phyloP scores from a whole-genome alignment of 2,329 filamentous ascomycete genomes.

The Penicillium fuscoglaucum region DNA sequence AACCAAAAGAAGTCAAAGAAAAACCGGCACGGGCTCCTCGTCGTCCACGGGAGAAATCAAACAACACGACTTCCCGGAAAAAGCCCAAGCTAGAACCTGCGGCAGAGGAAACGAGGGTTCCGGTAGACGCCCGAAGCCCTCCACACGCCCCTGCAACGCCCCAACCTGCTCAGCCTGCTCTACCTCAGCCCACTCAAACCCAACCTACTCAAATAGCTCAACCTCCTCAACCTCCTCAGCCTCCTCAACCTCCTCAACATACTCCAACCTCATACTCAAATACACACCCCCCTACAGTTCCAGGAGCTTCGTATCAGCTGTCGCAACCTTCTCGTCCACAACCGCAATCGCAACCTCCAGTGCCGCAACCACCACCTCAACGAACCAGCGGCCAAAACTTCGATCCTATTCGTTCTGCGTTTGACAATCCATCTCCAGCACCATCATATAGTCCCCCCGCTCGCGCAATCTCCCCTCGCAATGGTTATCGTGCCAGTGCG shows the following conservation, averaged over 20 bases:
- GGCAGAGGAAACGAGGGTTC: conserved; percentile 18
- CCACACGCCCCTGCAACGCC: conserved; percentile 11
- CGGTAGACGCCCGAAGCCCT: conserved; percentile 13
- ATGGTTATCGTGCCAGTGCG: conserved; percentile 69
- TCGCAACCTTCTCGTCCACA: conserved; percentile 45
- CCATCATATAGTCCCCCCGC: conserved; percentile 47
- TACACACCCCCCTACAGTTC: conserved; percentile 55
- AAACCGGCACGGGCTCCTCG: conserved; percentile 31
- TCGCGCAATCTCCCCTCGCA: conserved; percentile 52
- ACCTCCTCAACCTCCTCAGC: conserved; percentile 2
- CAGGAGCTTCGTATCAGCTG: conserved; percentile 46
- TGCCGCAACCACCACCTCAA: conserved; percentile 48
- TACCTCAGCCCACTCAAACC: neutral
- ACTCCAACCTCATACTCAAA: conserved; percentile 14
- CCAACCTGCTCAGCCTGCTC: conserved; percentile 9
- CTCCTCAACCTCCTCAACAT: conserved; percentile 14
- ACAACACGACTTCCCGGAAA: conserved; percentile 47
- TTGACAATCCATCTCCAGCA: conserved; percentile 42
- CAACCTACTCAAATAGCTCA: conserved; percentile 6
- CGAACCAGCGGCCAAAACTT: conserved; percentile 79
- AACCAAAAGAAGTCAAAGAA: conserved; percentile 23
- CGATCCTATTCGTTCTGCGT: conserved; percentile 82
- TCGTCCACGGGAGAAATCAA: conserved; percentile 40
- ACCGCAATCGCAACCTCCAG: conserved; percentile 47
- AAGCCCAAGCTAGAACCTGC: conserved; percentile 45